Evolutionary conservation across 2,329 filamentous ascomycete genomes (phyloP), one percentile per base, ranked within the genome.

Genomic region (Aureobasidium zeae): DNA sequence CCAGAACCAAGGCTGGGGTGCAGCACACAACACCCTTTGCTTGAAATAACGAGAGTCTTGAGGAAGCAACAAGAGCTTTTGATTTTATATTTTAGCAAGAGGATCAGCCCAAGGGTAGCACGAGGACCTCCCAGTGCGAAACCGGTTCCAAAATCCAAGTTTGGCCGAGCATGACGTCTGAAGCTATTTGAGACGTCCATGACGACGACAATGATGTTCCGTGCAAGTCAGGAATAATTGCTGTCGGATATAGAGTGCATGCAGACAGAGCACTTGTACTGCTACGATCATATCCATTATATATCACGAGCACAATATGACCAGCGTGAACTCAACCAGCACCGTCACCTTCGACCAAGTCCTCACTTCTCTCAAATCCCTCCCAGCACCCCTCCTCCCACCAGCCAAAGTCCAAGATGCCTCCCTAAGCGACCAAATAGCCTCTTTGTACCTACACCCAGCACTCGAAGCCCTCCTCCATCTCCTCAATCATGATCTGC

Each of bases 391-490:
- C 25, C 52, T 59, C 32, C 43, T 61, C 22, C 47, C 58, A 43
- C 48, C 48, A 42, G 37, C 36, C 34, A 55, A 50, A 47, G 51
- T 52, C n/a, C 44, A 53, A 43, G 48, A 56, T 30, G 35, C 50
- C 8, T 28, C 47, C 16, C 44, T 57, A 6, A 55, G 47, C 36
- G 49, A 58, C 45, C 44, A 49, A 17, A 61, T 62, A 34, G 41
- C 58, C 20, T 52, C 53, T 6, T 48, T 61, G 3, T 53, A 53
- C n/a, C 35, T 60, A 11, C 48, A 50, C 25, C 48, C 48, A 12
- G 63, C 65, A 11, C 57, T 74, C 26, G 71, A 74, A 61, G 59
- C 68, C 8, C 57, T 67, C 1, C 60, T 74, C 3, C 72, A 74
- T 53, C 61, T 74, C 42, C 57, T 73, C 21, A 74, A 74, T 52